Evolutionary conservation across 805 yeast species (phyloP).

Genomic region (Blastobotrys muscicola): DNA sequence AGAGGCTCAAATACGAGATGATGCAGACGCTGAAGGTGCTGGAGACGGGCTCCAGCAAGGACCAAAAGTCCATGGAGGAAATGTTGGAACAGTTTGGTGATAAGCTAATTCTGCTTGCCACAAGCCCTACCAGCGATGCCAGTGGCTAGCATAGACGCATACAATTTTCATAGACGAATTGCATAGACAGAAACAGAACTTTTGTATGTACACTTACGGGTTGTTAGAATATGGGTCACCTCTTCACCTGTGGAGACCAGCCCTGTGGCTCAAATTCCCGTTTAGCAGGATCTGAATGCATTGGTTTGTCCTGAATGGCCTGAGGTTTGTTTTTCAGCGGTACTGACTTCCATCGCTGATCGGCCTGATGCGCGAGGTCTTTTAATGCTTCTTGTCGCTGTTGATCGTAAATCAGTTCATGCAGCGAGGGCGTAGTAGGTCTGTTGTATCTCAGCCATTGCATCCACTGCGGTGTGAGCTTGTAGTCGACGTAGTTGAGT

Average conservation of each 20-base stretch:
- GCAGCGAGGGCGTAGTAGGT: conserved; percentile 46
- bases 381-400: conserved; percentile 45
- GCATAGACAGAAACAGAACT: neutral
- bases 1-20: conserved; percentile 10
- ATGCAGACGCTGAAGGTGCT: conserved; percentile 9
- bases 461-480: conserved; percentile 50
- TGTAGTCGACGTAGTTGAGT: conserved; percentile 48
- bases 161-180: neutral
- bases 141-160: neutral
- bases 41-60: conserved; percentile 4
- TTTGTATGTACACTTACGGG: neutral
- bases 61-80: conserved; percentile 9
- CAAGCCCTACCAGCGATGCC: neutral
- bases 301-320: conserved; percentile 1
- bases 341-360: conserved; percentile 27
- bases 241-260: conserved; percentile 3
- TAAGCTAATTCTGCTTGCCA: conserved; percentile 10
- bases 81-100: conserved; percentile 20
- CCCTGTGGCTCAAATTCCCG: conserved; percentile 7
- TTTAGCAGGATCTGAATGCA: neutral
- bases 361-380: conserved; percentile 38
- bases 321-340: conserved; percentile 21
- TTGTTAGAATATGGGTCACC: neutral
- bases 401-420: conserved; percentile 52
- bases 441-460: conserved; percentile 72